Conservation (phyloP, 176 grass and related monocot genomes). For the Luzula sylvatica region DNA sequence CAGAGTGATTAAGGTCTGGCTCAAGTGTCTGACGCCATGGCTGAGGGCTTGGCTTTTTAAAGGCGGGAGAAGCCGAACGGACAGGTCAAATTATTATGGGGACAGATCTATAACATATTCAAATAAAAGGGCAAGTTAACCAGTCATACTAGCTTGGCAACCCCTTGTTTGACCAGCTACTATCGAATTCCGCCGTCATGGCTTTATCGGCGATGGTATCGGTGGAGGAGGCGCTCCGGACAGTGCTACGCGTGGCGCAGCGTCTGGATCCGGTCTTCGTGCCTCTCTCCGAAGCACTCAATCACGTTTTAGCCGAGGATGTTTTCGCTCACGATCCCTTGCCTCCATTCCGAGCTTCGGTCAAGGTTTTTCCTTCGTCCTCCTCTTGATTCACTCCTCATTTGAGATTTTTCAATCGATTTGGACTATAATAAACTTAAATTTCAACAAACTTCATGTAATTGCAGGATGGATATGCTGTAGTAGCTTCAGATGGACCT, state of each 20-base stretch:
- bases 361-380: slow-evolving; percentile 33
- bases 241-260: slow-evolving; percentile 36
- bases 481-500: slow-evolving; percentile 66
- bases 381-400: background rate
- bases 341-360: slow-evolving; percentile 76
- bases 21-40: no score
- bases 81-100: no score
- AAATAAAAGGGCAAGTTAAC: no score
- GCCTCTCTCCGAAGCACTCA: slow-evolving; percentile 50
- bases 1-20: no score
- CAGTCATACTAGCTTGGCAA: no score
- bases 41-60: no score
- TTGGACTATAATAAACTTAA: no score
- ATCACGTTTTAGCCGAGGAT: slow-evolving; percentile 64
- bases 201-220: slow-evolving; percentile 24
- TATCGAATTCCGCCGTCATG: background rate
- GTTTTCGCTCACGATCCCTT: slow-evolving; percentile 50
- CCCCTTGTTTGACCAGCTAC: no score
- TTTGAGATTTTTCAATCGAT: no score
- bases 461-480: slow-evolving; percentile 74
- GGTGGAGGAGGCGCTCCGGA: slow-evolving; percentile 54
- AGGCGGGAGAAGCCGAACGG: no score
- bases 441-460: background rate
- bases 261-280: slow-evolving; percentile 20
- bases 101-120: no score